Evolutionary conservation across 768 basidiomycete genomes (phyloP).

Genomic region (Kwoniella dendrophila): DNA sequence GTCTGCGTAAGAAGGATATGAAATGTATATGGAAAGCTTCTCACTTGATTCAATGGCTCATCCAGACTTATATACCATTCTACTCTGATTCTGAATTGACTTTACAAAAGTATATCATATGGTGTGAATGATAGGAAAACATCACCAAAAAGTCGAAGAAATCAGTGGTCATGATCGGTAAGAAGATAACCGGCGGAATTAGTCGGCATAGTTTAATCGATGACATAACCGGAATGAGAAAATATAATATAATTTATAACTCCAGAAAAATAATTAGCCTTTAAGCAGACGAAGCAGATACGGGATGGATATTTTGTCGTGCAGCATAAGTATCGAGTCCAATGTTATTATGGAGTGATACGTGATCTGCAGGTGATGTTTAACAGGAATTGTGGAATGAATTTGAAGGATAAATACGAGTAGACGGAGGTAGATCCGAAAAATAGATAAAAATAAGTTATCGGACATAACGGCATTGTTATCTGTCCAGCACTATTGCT

Average conservation of each 20-base stretch:
- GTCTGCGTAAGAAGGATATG: no score
- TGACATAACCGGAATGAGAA: not conserved
- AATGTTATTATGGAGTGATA: not conserved
- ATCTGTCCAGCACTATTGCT: not conserved
- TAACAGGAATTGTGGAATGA: no score
- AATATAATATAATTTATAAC: not conserved
- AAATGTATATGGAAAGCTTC: no score
- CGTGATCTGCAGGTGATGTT: not conserved
- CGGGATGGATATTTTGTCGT: no score
- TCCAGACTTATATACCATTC: no score
- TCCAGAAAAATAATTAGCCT: not conserved
- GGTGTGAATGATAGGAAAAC: not conserved
- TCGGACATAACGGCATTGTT: constrained; percentile 13
- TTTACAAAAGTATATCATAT: no score
- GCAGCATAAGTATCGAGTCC: no score
- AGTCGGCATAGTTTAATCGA: constrained; percentile 5
- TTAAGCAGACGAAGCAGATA: no score
- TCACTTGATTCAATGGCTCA: no score
- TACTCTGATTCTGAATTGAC: constrained; percentile 1
- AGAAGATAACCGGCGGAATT: constrained; percentile 16
- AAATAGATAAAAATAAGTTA: not conserved
- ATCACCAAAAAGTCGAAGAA: not conserved
- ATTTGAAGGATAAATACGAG: no score
- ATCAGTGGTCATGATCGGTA: constrained; percentile 10
- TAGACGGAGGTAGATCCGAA: not conserved